A percentile compares a stretch with the other conserved stretches of the same genome.
Conservation (phyloP, 2,329 filamentous ascomycete species). For the Colletotrichum paranaense region DNA sequence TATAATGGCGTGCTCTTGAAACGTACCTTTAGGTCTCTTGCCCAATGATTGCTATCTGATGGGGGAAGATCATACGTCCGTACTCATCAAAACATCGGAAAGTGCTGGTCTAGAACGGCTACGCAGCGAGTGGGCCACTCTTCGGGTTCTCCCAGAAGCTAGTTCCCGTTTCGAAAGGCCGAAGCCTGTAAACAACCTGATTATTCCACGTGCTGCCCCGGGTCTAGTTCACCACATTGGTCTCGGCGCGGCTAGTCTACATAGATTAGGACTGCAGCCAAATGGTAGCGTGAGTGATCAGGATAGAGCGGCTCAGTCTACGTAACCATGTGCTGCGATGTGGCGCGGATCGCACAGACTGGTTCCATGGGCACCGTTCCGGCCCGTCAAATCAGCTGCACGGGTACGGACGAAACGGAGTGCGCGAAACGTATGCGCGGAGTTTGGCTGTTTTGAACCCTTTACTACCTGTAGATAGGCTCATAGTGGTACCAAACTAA, state of each 20-base stretch:
- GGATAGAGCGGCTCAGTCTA: background rate
- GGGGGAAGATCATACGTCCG: background rate
- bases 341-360: background rate
- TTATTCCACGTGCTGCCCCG: constrained; percentile 19
- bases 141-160: background rate
- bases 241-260: too few relatives aligned
- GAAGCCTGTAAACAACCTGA: background rate
- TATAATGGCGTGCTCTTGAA: too few relatives aligned
- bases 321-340: background rate
- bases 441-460: background rate
- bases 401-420: constrained; percentile 17
- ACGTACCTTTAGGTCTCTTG: background rate
- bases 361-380: background rate
- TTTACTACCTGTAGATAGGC: background rate
- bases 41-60: background rate
- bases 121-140: background rate
- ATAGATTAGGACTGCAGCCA: background rate
- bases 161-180: constrained; percentile 2
- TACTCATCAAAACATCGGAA: background rate
- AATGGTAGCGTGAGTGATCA: too few relatives aligned
- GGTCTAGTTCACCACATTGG: background rate
- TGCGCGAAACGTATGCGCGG: background rate
- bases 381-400: background rate
- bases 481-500: background rate
- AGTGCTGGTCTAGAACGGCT: background rate